Evolutionary conservation across 1,139 yeast species (phyloP), one percentile per base, ranked within the genome.

Genomic region (Lodderomyces jiufengensis): DNA sequence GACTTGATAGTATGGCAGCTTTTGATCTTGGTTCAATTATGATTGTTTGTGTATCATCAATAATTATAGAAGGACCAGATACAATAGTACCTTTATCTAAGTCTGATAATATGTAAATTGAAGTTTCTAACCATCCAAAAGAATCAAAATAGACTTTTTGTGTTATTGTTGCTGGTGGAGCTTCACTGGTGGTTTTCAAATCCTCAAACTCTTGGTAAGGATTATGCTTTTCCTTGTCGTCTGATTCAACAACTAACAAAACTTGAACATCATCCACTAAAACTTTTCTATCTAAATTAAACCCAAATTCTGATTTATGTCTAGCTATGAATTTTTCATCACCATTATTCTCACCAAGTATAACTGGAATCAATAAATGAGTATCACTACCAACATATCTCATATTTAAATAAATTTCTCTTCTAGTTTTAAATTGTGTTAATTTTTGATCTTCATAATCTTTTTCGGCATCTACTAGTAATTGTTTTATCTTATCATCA

Each of bases 311-410:
- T 22, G 45, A 46, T 30, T 50, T 48, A 43, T 68, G 72, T 44
- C 66, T 57, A 9, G 48, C 44, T 16, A 66, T 47, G 39, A 68
- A 68, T 31, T 45, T 48, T 10, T 42, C 30, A 32, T 51, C 63
- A 11, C 64, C 59, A 44, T 57, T 48, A 23, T 52, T 40, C 6
- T 45, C 52, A 4, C 49, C 54, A 4, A 45, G 49, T 1, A 22
- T 29, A 23, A 52, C 52, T 3, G 58, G 59, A 25, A 85, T 77
- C 80, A 88, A 82, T 44, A 90, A 65, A 31, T 83, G 81, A 3
- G 96, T 83, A 52, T 88, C 97, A 12, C 95, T 83, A 5, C 97
- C 97, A 43, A 78, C 77, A 55, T 85, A 90, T 50, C 94, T 72
- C 70, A 90, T 66, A 53, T 88, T 88, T 45, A 87, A 63, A 47